A percentile compares a stretch with the other conserved stretches of the same genome.
Conservation (phyloP, 805 yeast species). For the Candida caryicola region DNA sequence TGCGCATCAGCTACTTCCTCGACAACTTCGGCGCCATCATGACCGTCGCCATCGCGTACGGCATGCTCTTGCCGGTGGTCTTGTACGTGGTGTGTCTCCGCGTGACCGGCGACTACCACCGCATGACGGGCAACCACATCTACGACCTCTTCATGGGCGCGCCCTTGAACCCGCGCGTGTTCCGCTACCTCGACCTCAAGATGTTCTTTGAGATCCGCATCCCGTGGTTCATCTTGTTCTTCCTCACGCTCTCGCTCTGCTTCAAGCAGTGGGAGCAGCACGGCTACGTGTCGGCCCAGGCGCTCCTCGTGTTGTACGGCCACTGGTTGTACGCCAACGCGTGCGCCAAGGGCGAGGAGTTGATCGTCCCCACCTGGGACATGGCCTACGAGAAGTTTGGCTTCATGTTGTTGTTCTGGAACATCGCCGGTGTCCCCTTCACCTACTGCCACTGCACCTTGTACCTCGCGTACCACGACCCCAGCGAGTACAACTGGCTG, state of each 20-base stretch:
- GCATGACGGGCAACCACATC: conserved; percentile 87
- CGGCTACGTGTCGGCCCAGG: conserved; percentile 78
- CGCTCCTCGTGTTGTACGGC: conserved; percentile 68
- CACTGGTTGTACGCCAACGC: conserved; percentile 96
- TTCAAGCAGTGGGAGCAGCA: conserved; percentile 77
- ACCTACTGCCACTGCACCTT: conserved; percentile 94
- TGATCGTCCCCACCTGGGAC: conserved; percentile 98
- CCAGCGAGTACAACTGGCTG: conserved; percentile 77
- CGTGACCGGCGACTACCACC: conserved; percentile 73
- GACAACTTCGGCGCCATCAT: conserved; percentile 88
- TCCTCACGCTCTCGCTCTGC: conserved; percentile 69
- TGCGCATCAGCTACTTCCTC: conserved; percentile 69
- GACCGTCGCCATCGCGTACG: conserved; percentile 84
- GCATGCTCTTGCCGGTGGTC: conserved; percentile 63
- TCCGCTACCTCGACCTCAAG: conserved; percentile 80
- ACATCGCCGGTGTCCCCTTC: conserved; percentile 98
- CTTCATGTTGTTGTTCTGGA: conserved; percentile 98
- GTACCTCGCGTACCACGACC: conserved; percentile 78
- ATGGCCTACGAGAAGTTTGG: conserved; percentile 99
- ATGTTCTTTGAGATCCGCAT: conserved; percentile 97
- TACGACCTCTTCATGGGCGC: conserved; percentile 98
- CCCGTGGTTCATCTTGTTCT: conserved; percentile 91
- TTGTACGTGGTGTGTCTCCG: conserved; percentile 67
- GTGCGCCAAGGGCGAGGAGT: conserved; percentile 95
- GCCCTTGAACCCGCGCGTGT: conserved; percentile 92